Conservation (phyloP, 2,329 filamentous ascomycete genomes). For the Rachicladosporium sp. region DNA sequence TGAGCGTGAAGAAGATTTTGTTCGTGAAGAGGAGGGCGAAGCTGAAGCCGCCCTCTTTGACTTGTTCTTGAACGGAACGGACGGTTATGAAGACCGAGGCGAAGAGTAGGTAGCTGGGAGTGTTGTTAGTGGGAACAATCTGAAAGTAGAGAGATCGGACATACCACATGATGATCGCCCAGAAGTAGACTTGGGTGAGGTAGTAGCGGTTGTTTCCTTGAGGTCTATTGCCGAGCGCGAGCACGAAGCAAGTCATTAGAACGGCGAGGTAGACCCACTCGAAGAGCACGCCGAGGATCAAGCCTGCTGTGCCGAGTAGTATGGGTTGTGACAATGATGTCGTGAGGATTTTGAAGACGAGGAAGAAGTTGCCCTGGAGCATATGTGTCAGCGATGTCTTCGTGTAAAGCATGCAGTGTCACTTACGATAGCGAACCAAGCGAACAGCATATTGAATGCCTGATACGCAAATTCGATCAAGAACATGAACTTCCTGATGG, state of each 20-base stretch:
- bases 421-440: slow-evolving; percentile 83
- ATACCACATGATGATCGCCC: slow-evolving; percentile 86
- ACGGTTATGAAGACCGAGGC: slow-evolving; percentile 92
- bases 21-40: slow-evolving; percentile 70
- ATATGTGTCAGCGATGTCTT: slow-evolving; percentile 6
- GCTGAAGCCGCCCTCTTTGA: slow-evolving; percentile 50
- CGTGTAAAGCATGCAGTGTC: neutral
- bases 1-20: slow-evolving; percentile 80
- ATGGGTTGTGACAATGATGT: slow-evolving; percentile 59
- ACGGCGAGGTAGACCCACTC: slow-evolving; percentile 93
- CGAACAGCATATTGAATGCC: slow-evolving; percentile 92
- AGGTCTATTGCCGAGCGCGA: slow-evolving; percentile 87
- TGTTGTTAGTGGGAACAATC: neutral
- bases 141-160: slow-evolving; percentile 21
- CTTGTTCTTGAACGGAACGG: slow-evolving; percentile 62
- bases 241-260: slow-evolving; percentile 85
- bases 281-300: slow-evolving; percentile 76
- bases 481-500: slow-evolving; percentile 78
- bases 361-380: slow-evolving; percentile 75
- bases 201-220: slow-evolving; percentile 90
- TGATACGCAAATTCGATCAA: slow-evolving; percentile 90
- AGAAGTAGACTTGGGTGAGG: slow-evolving; percentile 96
- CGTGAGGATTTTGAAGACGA: slow-evolving; percentile 95
- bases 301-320: slow-evolving; percentile 65
- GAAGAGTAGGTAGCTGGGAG: slow-evolving; percentile 69